Base-by-base conservation (phyloP, 2,329 filamentous ascomycete genomes). In the Bipolaris cookei region DNA sequence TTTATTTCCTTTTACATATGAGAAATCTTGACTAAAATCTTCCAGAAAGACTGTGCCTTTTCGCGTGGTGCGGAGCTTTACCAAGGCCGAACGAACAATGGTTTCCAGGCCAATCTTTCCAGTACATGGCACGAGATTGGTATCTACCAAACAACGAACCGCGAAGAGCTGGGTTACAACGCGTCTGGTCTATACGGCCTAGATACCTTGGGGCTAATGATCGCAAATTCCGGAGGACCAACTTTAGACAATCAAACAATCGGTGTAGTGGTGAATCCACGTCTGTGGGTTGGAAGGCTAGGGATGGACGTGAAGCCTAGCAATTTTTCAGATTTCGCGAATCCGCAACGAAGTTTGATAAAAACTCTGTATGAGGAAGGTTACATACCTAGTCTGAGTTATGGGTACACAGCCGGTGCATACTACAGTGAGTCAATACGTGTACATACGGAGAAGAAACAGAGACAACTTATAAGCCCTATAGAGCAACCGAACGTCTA, bases 321-420 rank as follows among this genome's bases (percentile, higher is more conserved):
- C n/a, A 82, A 45, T 5, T 83, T 59, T 79, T 81, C 62, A 71
- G 84, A 53, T 78, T 82, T 69, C 76, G 44, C 61, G 4, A 46
- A 59, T 18, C 63, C 42, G 5, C 42, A 45, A 16, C 42, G 25
- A 2, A 45, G 42, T 30, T 5, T 45, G 28, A 45, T 45, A 30
- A 45, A 28, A 11, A 45, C 42, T 14, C 13, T 45, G 25, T 20
- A 45, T 6, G 42, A 45, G 4, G 25, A 45, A 20, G 42, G 42
- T 1, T 14, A 32, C 10, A 65, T 68, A 7, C 65, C 68, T 0
- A 67, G 66, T 21, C 34, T 58, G 6, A 58, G 54, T 0, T 63
- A 67, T 35, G 62, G 58, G 2, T 68, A 69, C 30, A 67, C 65
- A 3, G 66, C 66, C 4, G 68, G 67, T 1, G 63, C 62, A 3